Evolutionary conservation across 306 rosid genomes (phyloP).

Genomic region (Rubus idaeus): DNA sequence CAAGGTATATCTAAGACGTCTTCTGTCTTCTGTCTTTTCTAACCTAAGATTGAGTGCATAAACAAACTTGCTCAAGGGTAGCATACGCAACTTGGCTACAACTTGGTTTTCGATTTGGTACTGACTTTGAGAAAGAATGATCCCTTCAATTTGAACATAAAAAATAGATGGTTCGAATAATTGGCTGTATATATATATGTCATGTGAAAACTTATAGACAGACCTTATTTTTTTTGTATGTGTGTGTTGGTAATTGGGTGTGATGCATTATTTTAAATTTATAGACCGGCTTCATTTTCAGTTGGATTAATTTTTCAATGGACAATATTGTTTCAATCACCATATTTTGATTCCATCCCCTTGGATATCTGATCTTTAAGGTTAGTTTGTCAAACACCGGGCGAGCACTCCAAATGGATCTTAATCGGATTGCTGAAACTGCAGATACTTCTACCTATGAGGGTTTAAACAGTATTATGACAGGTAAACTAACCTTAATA

Average conservation of each 20-base stretch:
- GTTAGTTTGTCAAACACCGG: background rate
- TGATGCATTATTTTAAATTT: background rate
- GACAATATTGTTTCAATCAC: background rate
- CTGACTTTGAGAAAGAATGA: background rate
- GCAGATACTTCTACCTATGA: background rate
- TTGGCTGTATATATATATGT: background rate
- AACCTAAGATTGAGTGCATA: background rate
- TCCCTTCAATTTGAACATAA: background rate
- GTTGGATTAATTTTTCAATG: background rate
- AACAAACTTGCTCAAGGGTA: background rate
- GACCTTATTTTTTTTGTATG: too few relatives aligned
- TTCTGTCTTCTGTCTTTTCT: background rate
- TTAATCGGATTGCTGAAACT: background rate
- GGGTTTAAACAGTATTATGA: background rate
- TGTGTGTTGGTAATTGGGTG: background rate
- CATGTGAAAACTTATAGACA: background rate
- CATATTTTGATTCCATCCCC: background rate
- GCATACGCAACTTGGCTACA: too few relatives aligned
- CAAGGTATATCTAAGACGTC: too few relatives aligned
- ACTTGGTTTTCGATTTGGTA: too few relatives aligned
- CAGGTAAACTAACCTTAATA: background rate
- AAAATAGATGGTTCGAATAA: background rate
- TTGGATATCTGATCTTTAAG: background rate
- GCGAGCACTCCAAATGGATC: constrained; percentile 1
- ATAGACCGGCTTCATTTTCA: background rate